These are phyloP conservation scores for Trifolium subterraneum DNA, from an alignment of 306 rosid species.

Conservation along the genomic window DNA sequence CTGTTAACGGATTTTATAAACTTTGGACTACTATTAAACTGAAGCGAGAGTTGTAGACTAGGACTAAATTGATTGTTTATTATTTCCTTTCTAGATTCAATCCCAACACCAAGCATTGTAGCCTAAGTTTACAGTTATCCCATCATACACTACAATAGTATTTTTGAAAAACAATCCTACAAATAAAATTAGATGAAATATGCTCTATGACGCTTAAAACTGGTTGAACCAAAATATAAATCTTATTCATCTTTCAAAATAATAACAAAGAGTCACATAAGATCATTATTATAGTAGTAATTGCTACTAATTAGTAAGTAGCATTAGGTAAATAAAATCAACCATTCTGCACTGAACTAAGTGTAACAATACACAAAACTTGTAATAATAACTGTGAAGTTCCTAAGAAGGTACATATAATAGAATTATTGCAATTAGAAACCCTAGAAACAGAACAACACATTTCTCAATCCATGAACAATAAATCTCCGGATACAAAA, in stretches of 20 bases:
- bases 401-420: too few species aligned
- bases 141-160: neutral
- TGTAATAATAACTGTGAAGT: neutral
- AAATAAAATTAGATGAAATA: neutral
- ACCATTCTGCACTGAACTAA: constrained; percentile 8
- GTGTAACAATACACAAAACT: constrained; percentile 17
- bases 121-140: neutral
- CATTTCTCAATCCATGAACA: neutral
- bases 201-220: neutral
- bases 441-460: constrained; percentile 33
- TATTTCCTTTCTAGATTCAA: neutral
- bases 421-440: constrained; percentile 30
- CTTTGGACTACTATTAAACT: too few species aligned
- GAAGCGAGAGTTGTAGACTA: too few species aligned
- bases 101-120: neutral
- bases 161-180: neutral
- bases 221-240: neutral
- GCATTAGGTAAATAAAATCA: neutral
- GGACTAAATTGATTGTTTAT: too few species aligned
- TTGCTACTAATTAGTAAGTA: neutral
- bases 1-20: too few species aligned
- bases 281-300: neutral
- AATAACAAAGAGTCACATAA: neutral
- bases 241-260: neutral
- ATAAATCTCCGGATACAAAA: neutral